Base-by-base conservation (phyloP, 2,329 filamentous ascomycete genomes). In the Trichoderma arundinaceum region DNA sequence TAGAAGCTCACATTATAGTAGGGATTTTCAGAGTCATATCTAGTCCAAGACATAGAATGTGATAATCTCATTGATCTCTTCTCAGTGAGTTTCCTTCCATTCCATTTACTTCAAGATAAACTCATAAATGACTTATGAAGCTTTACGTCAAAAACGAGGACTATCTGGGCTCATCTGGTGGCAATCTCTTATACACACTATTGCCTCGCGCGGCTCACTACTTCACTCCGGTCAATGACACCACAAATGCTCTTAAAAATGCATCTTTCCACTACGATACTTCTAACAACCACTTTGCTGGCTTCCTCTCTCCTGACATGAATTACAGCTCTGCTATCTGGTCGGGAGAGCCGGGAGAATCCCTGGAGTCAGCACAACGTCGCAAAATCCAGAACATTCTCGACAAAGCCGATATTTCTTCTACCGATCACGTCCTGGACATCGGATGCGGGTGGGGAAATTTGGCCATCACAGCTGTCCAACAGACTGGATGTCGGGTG, bases 371-470 rank as follows among this genome's bases (percentile, higher is more conserved):
- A 12, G 89, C 90, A 1, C 90, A 92, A 74, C 83, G 84, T 73
- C 86, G 85, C n/a, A 92, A 92, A 74, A 77, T 92, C 12, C 78
- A 84, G 66, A 83, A 85, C 8, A 88, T 91, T 73, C 86, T 92
- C 54, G 80, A 86, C 63, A 87, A 86, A 41, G 86, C 87, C 10
- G 82, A 79, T 48, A 86, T 92, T 68, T 86, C 88, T 67, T 67
- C 81, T 0, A 82, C 82, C 0, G 88, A 92, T 67, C 89, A 91
- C 71, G 85, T 92, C 1, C 77, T 92, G 9, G 90, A 92, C 69
- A 91, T 92, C 58, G 90, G 90, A 4, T 91, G 88, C 2, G 89
- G 90, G 7, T 92, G 89, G 90, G 90, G 90, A 1, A 88, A 85
- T 51, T 87, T 92, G 70, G 89, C 89, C 1, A 90, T 92, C 48